Base-by-base conservation (phyloP, 2,329 filamentous ascomycete genomes). In the Penicillium sp. region DNA sequence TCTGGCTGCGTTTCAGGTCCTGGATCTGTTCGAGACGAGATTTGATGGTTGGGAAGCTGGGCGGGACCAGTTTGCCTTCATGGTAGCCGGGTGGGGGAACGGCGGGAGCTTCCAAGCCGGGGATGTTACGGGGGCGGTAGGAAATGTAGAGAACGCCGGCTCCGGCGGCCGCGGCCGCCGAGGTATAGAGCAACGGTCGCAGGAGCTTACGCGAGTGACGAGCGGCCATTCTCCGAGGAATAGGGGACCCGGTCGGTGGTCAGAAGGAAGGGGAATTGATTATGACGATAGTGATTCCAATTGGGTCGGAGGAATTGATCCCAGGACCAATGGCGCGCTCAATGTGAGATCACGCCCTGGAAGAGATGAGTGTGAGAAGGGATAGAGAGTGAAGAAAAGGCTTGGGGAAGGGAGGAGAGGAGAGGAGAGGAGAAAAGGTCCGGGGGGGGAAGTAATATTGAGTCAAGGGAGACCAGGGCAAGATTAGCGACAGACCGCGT, bases 41-140 rank as follows among this genome's bases (percentile, higher is more conserved):
- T 51, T 75, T 76, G 46, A 76, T 71, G 31, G 60, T 58, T 4
- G 75, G 75, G 51, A 78, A 78, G 37, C 68, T 69, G 3, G 75
- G 75, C 7, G 71, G 71, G 4, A 71, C 62, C 53, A 83, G 77
- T 44, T 77, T 71, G 31, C 80, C 80, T 40, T 79, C 74, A 48
- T 73, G 75, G 56, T 79, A 80, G 13, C 76, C 78, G 0, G 79
- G 80, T n/a, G 80, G 78, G 19, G 80, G 79, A 17, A 83, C 80
- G 11, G 74, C 70, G 3, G 80, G 78, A 21, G 76, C 76, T 55
- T 83, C 78, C 31, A 75, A 73, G 41, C 80, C 80, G 16, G 80
- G 80, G 21, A 84, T 80, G 55, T 81, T 77, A 54, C 79, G 77
- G 17, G 80, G 80, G 33, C 80, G 75, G 59, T 81, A 80, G 52